phyloP scores from a whole-genome alignment of 148 eudicot genomes.

The Cornus florida region DNA sequence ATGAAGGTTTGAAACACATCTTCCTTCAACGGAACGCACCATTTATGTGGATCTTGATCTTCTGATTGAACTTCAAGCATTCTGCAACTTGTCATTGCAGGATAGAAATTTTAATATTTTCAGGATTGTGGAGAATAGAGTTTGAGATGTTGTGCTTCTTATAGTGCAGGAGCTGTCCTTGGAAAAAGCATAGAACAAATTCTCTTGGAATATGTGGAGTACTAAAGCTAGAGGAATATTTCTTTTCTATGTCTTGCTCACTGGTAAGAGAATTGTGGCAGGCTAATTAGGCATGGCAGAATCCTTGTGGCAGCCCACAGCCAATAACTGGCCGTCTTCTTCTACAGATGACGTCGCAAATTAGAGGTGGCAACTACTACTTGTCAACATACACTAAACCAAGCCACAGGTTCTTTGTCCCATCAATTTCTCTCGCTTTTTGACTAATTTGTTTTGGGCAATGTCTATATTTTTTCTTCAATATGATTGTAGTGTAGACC shows the following conservation, averaged over 20 bases:
- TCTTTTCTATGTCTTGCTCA: conserved; percentile 15
- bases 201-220: conserved; percentile 42
- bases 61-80: conserved; percentile 53
- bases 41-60: conserved; percentile 61
- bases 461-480: background rate
- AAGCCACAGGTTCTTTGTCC: background rate
- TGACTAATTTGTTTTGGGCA: too few relatives aligned
- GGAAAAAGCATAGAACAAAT: conserved; percentile 46
- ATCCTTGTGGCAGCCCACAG: conserved; percentile 6
- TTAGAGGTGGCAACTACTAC: background rate
- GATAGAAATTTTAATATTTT: background rate
- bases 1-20: conserved; percentile 52
- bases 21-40: conserved; percentile 72
- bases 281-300: conserved; percentile 8
- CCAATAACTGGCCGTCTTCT: conserved; percentile 8
- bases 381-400: too few relatives aligned
- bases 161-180: conserved; percentile 21
- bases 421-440: too few relatives aligned
- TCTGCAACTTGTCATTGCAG: conserved; percentile 45
- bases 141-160: conserved; percentile 20
- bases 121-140: background rate
- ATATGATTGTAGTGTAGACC: too few relatives aligned
- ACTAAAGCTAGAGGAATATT: conserved; percentile 42
- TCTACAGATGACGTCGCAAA: background rate
- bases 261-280: conserved; percentile 6